Percentiles rank a stretch among this genome's conserved stretches.
Evolutionary conservation across 306 rosid genomes (phyloP).

Genomic region (Glycyrrhiza uralensis): DNA sequence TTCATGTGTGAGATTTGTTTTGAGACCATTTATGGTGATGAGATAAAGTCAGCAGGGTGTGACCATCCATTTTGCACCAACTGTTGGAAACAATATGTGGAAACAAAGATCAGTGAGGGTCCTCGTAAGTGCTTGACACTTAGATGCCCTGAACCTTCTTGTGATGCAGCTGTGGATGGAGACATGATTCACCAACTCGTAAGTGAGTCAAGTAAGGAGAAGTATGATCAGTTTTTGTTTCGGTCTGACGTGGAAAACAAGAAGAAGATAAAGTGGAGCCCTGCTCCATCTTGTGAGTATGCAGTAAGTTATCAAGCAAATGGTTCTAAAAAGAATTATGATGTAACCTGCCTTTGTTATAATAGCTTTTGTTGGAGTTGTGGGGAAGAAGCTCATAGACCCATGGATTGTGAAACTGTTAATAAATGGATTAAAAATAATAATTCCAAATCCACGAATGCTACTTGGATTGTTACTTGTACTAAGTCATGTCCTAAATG

Average conservation of each 20-base stretch:
- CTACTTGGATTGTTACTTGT: not conserved
- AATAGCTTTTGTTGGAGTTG: constrained; percentile 26
- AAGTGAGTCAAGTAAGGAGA: not conserved
- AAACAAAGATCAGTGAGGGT: not conserved
- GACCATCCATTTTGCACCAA: constrained; percentile 6
- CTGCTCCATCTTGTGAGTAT: not conserved
- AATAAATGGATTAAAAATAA: not conserved
- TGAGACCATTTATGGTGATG: not conserved
- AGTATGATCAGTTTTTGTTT: not conserved
- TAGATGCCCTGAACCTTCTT: not conserved
- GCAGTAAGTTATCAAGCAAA: not conserved
- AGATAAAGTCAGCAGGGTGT: not conserved
- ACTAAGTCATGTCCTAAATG: constrained; percentile 22
- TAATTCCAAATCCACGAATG: not conserved
- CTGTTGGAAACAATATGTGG: constrained; percentile 8
- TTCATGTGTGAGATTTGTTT: not conserved
- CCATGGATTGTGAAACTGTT: constrained; percentile 3
- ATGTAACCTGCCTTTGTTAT: not conserved
- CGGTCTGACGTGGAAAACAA: constrained; percentile 3
- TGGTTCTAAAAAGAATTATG: not conserved
- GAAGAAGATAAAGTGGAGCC: constrained; percentile 19
- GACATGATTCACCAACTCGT: not conserved
- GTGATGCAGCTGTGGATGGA: not conserved
- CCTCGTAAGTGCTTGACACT: not conserved
- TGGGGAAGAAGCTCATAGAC: constrained; percentile 27